A percentile compares a stretch with the other conserved stretches of the same genome.
These are phyloP conservation scores for Fraxinus paxiana DNA, from an alignment of 305 asterid species.

Conservation along the genomic window DNA sequence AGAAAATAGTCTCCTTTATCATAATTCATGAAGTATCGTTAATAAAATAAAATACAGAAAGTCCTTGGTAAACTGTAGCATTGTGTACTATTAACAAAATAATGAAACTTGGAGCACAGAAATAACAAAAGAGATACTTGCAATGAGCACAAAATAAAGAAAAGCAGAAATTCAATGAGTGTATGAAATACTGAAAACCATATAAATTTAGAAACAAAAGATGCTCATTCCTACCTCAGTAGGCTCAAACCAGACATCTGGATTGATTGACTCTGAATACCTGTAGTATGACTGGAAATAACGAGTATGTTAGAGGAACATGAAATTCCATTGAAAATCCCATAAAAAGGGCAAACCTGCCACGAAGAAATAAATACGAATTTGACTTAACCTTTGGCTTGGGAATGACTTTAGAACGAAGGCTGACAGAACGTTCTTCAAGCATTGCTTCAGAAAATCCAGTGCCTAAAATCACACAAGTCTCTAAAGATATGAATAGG, in stretches of 20 bases:
- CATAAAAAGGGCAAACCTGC: not conserved
- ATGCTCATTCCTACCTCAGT: constrained; percentile 56
- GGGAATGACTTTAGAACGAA: constrained; percentile 73
- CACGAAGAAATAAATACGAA: constrained; percentile 4
- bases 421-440: constrained; percentile 82
- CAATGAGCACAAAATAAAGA: not conserved
- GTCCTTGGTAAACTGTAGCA: not conserved
- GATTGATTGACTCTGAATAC: constrained; percentile 61
- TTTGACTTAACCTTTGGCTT: constrained; percentile 63
- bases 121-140: not conserved
- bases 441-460: constrained; percentile 90
- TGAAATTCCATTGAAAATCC: constrained; percentile 3
- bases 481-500: not conserved
- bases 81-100: not conserved
- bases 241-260: constrained; percentile 99
- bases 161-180: not conserved
- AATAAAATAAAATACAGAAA: not conserved
- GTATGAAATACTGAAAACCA: not conserved
- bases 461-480: constrained; percentile 56
- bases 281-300: constrained; percentile 74
- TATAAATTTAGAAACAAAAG: constrained; percentile 3
- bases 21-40: not conserved
- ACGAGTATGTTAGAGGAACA: constrained; percentile 22
- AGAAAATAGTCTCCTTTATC: not conserved
- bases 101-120: not conserved